Base-by-base conservation (phyloP, 1,139 yeast genomes). In the Pichia sp. region DNA sequence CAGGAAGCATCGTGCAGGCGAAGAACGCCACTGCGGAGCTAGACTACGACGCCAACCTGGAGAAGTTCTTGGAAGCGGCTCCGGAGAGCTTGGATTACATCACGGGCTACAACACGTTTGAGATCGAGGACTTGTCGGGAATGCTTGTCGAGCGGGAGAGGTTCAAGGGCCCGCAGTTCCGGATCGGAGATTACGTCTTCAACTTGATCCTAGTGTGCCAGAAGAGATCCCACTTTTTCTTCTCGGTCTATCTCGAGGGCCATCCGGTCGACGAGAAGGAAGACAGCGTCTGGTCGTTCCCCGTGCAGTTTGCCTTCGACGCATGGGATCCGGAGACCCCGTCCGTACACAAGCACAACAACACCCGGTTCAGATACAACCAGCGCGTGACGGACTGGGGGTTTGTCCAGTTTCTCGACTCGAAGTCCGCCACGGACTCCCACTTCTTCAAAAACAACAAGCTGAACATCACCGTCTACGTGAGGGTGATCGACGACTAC, bases 321-420 rank as follows among this genome's bases (percentile, higher is more conserved):
- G 75, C 90, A 59, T 92, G 97, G 82, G 88, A 88, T 66, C 96
- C 97, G 1, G 73, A 75, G 10, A 82, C 85, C 62, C 86, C 93
- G 0, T 71, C 77, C 8, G 74, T 81, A 26, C 83, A 80, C 65
- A 76, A 83, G 42, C 73, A 80, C n/a, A 84, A 81, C 64, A 77
- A 80, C n/a, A 87, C 97, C 0, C 80, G 80, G 57, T 97, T 90
- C 67, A 76, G 99, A 59, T 93, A 90, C 71, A 82, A 77, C 63
- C 75, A 82, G 16, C 76, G 78, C 53, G 96, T 89, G 57, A 80
- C 90, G 1, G 99, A 93, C 70, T 93, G 99, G 99, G 99, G 99
- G 34, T 93, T 93, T 69, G 81, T 92, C 6, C 83, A 85, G 54
- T 84, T 90, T 64, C 74, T 83, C 43, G 93, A 87, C 54, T 66